A percentile compares a stretch with the other conserved stretches of the same genome.
Conservation (phyloP, 1,284 basidiomycete species). For the Lentinus polychrous region DNA sequence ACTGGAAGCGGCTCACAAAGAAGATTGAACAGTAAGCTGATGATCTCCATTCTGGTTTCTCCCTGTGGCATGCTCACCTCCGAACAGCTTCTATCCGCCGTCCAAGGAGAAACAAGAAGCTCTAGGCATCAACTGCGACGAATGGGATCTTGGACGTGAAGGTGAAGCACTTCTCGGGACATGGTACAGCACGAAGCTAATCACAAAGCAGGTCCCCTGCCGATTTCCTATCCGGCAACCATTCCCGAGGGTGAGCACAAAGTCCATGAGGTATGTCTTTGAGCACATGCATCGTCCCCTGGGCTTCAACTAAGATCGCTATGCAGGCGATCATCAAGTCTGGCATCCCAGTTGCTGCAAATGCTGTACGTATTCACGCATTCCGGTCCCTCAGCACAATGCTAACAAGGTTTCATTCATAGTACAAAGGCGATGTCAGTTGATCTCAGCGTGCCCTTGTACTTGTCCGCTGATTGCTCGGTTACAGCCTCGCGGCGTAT, state of each 20-base stretch:
- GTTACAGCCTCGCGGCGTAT: constrained; percentile 8
- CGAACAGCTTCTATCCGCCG: background rate
- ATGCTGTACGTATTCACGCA: constrained; percentile 8
- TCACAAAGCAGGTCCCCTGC: background rate
- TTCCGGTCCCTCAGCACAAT: background rate
- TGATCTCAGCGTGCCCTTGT: background rate
- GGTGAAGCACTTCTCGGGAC: background rate
- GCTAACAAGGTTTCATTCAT: background rate
- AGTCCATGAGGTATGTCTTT: constrained; percentile 5
- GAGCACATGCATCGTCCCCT: background rate
- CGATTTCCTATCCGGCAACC: constrained; percentile 1
- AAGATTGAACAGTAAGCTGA: constrained; percentile 15
- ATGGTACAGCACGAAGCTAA: background rate
- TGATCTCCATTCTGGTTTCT: constrained; percentile 2
- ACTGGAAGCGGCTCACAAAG: constrained; percentile 9
- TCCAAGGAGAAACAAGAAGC: background rate
- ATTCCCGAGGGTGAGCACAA: background rate
- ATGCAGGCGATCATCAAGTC: constrained; percentile 8
- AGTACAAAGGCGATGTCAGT: constrained; percentile 14
- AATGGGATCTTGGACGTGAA: background rate
- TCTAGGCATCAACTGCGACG: background rate
- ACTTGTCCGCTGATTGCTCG: background rate
- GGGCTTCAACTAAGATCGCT: background rate
- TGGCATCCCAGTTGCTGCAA: constrained; percentile 8
- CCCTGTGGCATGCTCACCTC: background rate